These are phyloP conservation scores for Nidularia sp. DNA, from an alignment of 768 basidiomycete species.

Conservation along the genomic window DNA sequence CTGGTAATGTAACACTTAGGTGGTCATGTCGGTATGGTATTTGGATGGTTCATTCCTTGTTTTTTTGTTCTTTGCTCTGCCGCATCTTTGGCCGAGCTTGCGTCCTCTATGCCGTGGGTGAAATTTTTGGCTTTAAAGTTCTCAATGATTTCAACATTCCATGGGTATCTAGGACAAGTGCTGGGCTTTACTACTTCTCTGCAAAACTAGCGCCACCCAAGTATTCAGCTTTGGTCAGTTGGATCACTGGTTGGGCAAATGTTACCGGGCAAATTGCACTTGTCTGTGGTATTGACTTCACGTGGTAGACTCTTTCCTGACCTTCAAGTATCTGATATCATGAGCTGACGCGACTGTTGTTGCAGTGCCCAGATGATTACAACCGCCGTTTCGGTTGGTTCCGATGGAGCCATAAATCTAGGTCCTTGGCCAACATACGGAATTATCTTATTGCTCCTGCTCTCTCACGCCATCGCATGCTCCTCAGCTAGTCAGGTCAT, in stretches of 20 bases:
- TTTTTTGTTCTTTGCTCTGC: slow-evolving; percentile 55
- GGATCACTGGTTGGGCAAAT: slow-evolving; percentile 44
- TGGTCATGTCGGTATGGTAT: slow-evolving; percentile 64
- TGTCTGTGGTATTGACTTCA: slow-evolving; percentile 60
- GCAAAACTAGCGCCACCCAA: slow-evolving; percentile 65
- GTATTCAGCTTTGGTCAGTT: slow-evolving; percentile 59
- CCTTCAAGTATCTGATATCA: no score
- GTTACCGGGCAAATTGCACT: slow-evolving; percentile 52
- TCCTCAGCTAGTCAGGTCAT: slow-evolving; percentile 51
- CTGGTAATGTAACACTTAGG: slow-evolving; percentile 24
- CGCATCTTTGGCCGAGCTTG: slow-evolving; percentile 51
- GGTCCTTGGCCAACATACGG: slow-evolving; percentile 51
- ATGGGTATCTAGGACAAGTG: slow-evolving; percentile 42
- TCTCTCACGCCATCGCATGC: slow-evolving; percentile 54
- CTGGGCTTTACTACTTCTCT: slow-evolving; percentile 76
- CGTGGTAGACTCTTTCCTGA: slow-evolving; percentile 21
- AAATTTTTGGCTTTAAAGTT: no score
- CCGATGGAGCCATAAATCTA: slow-evolving; percentile 42
- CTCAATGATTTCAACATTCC: no score
- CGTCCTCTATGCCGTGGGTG: slow-evolving; percentile 51
- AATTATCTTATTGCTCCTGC: slow-evolving; percentile 49
- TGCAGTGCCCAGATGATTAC: slow-evolving; percentile 57
- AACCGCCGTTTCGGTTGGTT: slow-evolving; percentile 51
- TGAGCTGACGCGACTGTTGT: no score
- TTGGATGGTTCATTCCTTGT: slow-evolving; percentile 58